Conservation (phyloP, 129 eudicot species). For the Escallonia rubra region DNA sequence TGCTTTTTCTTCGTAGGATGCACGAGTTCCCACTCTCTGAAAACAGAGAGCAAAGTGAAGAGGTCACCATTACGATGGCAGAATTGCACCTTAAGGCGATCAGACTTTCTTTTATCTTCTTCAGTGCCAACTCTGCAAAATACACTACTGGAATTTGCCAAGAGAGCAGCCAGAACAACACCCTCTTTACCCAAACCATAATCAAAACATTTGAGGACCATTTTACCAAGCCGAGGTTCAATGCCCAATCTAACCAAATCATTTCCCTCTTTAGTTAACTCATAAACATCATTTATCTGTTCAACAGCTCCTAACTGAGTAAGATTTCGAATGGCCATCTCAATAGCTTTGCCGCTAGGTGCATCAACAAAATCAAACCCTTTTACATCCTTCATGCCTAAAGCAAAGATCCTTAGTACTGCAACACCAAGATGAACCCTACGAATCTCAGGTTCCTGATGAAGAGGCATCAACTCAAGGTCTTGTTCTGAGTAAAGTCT, state of each 20-base stretch:
- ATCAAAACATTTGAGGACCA: conserved; percentile 52
- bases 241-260: conserved; percentile 70
- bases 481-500: conserved; percentile 63
- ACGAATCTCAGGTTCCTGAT: conserved; percentile 90
- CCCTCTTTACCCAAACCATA: conserved; percentile 73
- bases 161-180: conserved; percentile 84
- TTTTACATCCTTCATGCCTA: conserved; percentile 52
- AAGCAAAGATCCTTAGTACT: conserved; percentile 68
- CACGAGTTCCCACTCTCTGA: conserved; percentile 65
- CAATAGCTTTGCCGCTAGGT: conserved; percentile 58
- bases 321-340: conserved; percentile 68
- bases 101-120: conserved; percentile 71
- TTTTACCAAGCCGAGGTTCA: conserved; percentile 87
- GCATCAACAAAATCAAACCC: conserved; percentile 84
- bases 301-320: conserved; percentile 69
- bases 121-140: conserved; percentile 84
- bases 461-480: conserved; percentile 50
- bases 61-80: conserved; percentile 86
- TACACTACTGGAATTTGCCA: conserved; percentile 88
- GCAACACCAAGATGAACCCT: conserved; percentile 92
- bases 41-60: conserved; percentile 82
- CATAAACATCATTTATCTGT: conserved; percentile 28
- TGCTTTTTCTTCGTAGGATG: conserved; percentile 39
- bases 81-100: conserved; percentile 74
- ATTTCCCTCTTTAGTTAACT: conserved; percentile 52